Conservation (phyloP, 2,329 filamentous ascomycete genomes). For the Apiospora malaysiana region DNA sequence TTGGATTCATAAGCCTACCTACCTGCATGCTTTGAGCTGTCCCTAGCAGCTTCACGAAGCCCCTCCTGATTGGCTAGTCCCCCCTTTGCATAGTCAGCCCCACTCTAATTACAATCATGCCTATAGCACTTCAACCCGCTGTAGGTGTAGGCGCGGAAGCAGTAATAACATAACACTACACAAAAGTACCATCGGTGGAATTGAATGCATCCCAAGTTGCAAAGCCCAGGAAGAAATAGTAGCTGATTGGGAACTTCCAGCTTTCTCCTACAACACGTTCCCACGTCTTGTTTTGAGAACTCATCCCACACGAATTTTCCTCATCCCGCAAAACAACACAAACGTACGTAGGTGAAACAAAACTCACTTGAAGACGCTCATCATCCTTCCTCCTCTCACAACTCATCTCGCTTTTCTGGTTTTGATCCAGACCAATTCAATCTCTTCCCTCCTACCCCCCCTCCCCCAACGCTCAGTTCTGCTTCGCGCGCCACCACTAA, state of each 20-base stretch:
- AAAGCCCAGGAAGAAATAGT: neutral
- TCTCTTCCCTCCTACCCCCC: too few species aligned
- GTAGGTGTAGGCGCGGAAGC: too few species aligned
- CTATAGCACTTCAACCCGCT: conserved; percentile 1
- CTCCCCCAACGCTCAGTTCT: too few species aligned
- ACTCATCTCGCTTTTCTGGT: neutral
- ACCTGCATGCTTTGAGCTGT: too few species aligned
- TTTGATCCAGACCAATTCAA: neutral
- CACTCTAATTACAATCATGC: neutral
- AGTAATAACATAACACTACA: neutral
- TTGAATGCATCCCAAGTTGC: neutral
- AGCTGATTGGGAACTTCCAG: neutral
- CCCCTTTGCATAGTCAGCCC: neutral
- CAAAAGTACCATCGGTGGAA: neutral
- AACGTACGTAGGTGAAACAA: too few species aligned
- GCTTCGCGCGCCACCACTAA: neutral
- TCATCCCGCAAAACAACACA: neutral
- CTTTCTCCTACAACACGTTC: neutral
- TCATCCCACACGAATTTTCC: neutral
- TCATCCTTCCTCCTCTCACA: neutral
- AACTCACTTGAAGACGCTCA: neutral
- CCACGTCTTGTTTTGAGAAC: neutral
- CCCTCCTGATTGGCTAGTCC: neutral
- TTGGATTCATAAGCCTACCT: neutral
- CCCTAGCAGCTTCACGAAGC: neutral